Conservation (phyloP, 2,329 filamentous ascomycete species). For the Fusarium phyllophilum region DNA sequence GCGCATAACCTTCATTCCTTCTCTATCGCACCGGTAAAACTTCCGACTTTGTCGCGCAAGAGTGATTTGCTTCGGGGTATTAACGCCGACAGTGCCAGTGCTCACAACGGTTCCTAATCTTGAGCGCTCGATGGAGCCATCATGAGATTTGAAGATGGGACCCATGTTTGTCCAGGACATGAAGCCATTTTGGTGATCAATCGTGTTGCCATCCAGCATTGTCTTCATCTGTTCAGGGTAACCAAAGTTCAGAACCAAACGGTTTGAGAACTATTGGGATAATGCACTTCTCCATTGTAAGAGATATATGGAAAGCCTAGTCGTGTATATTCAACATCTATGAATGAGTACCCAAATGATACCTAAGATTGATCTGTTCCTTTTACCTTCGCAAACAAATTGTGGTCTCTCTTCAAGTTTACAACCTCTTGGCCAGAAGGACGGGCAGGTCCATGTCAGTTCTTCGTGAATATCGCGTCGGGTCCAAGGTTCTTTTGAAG, state of each 20-base stretch:
- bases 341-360: too few species aligned
- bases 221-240: background rate
- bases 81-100: background rate
- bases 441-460: background rate
- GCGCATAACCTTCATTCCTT: conserved; percentile 9
- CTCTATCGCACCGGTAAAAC: conserved; percentile 14
- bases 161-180: conserved; percentile 17
- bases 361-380: too few species aligned
- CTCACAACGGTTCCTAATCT: background rate
- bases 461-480: too few species aligned
- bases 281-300: background rate
- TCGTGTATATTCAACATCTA: too few species aligned
- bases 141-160: background rate
- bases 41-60: background rate
- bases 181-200: background rate
- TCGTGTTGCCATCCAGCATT: conserved; percentile 4
- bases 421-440: conserved; percentile 14
- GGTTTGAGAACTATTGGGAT: too few species aligned
- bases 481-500: background rate
- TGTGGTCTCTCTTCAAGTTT: too few species aligned
- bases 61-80: background rate
- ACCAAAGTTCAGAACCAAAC: background rate
- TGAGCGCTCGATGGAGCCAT: conserved; percentile 2
- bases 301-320: too few species aligned
- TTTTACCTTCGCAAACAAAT: too few species aligned